Base-by-base conservation (phyloP, 768 basidiomycete genomes). In the Tulasnella sp. region DNA sequence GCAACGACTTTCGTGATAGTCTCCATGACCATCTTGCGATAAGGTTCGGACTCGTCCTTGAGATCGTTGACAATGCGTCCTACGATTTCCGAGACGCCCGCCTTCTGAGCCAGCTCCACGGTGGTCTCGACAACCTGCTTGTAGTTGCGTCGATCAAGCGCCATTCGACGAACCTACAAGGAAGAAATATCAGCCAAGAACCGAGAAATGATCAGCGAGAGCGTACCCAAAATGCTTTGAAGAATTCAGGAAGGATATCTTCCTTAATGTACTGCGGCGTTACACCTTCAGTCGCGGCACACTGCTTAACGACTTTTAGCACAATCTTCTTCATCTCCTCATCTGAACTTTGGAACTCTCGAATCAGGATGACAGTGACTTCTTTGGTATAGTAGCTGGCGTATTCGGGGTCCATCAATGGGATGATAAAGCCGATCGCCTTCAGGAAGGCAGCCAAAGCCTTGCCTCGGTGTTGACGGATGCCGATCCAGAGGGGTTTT, bases 271-370 rank as follows among this genome's bases (percentile, higher is more conserved):
- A 99, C 56, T 91, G 89, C 3, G 98, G 91, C 0, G 96, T 96
- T 48, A 99, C 98, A 87, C 98, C 98, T 84, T 99, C 98, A 1
- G 98, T 99, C 12, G 96, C 95, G 42, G 98, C 95, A 84, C 98
- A 99, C 85, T 99, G 98, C 86, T 99, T 98, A 83, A 99, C 97
- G 79, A 99, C 98, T 85, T 99, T 99, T 75, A 99, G 87, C 7
- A 99, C 98, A 82, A 99, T 99, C 89, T 99, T 98, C 90, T 99
- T 97, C 98, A 99, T 99, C 88, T 99, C 98, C 85, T 99, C 98
- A 85, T 99, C 98, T 12, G 97, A 97, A 8, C 97, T 98, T 85
- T 97, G 96, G 88, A 98, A 99, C 87, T 98, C 97, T 84, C 98
- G 95, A 81, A 97, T 97, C 79, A 97, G 93, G 84, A 97, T 97